Percentiles rank a stretch among this genome's conserved stretches.
Evolutionary conservation across 2,329 filamentous ascomycete genomes (phyloP).

Genomic region (Alternaria solani): DNA sequence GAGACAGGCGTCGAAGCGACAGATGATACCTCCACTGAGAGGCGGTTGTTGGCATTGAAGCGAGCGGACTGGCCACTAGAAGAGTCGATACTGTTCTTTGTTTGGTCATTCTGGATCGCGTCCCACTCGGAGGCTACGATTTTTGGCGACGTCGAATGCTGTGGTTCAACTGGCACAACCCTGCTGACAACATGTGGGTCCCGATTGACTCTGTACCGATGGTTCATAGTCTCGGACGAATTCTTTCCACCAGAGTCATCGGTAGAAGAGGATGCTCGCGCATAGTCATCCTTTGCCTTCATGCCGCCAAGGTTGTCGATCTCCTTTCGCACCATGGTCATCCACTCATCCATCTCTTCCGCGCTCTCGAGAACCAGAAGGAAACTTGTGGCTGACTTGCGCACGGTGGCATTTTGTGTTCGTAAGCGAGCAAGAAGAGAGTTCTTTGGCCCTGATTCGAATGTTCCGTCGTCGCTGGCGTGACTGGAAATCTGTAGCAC

Average conservation of each 20-base stretch:
- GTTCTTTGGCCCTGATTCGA: constrained; percentile 55
- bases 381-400: constrained; percentile 68
- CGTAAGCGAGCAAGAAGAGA: constrained; percentile 72
- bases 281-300: constrained; percentile 53
- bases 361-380: constrained; percentile 76
- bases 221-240: constrained; percentile 43
- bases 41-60: constrained; percentile 36
- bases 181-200: constrained; percentile 43
- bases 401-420: constrained; percentile 63
- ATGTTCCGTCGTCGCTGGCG: constrained; percentile 65
- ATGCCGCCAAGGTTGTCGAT: constrained; percentile 76
- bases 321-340: constrained; percentile 71
- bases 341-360: constrained; percentile 80
- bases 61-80: constrained; percentile 40
- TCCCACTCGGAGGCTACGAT: constrained; percentile 46
- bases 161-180: constrained; percentile 46
- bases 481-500: constrained; percentile 77
- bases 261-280: constrained; percentile 38
- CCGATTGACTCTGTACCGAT: constrained; percentile 49
- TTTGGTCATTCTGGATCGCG: constrained; percentile 35
- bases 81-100: constrained; percentile 41
- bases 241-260: constrained; percentile 35
- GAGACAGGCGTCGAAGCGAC: constrained; percentile 46
- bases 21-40: constrained; percentile 48
- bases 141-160: constrained; percentile 40